Conservation (phyloP, 23 red algal genomes). For the Porphyridium purpureum region DNA sequence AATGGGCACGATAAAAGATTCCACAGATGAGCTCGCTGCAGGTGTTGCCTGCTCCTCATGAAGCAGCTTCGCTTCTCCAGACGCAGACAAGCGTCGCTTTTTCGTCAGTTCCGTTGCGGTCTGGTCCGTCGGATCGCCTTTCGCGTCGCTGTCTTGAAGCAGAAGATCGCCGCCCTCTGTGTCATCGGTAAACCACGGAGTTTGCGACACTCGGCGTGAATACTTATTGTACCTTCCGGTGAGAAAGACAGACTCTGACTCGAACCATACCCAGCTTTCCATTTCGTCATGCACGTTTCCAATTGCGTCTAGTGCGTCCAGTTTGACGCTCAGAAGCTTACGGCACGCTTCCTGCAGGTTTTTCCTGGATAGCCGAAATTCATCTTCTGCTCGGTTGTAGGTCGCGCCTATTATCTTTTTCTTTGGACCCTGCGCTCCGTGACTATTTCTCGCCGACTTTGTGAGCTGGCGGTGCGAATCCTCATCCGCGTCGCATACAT, state of each 20-base stretch:
- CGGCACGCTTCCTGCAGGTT: background rate
- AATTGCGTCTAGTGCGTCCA: background rate
- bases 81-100: too few relatives aligned
- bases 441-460: too few relatives aligned
- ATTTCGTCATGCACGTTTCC: too few relatives aligned
- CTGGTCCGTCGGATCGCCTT: slow-evolving; percentile 1
- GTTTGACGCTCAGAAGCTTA: background rate
- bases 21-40: slow-evolving; percentile 2
- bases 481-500: too few relatives aligned
- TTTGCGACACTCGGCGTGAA: slow-evolving; percentile 69
- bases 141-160: slow-evolving; percentile 7
- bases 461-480: too few relatives aligned
- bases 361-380: background rate
- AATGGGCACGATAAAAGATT: slow-evolving; percentile 1
- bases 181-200: slow-evolving; percentile 31
- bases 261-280: too few relatives aligned
- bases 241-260: slow-evolving; percentile 28
- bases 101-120: background rate
- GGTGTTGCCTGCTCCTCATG: too few relatives aligned
- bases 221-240: slow-evolving; percentile 58
- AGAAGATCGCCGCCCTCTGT: slow-evolving; percentile 4
- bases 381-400: background rate
- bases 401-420: background rate
- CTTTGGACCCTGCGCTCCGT: too few relatives aligned
- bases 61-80: too few relatives aligned